A percentile compares a stretch with the other conserved stretches of the same genome.
Conservation (phyloP, 768 basidiomycete species). For the Zangia roseola region DNA sequence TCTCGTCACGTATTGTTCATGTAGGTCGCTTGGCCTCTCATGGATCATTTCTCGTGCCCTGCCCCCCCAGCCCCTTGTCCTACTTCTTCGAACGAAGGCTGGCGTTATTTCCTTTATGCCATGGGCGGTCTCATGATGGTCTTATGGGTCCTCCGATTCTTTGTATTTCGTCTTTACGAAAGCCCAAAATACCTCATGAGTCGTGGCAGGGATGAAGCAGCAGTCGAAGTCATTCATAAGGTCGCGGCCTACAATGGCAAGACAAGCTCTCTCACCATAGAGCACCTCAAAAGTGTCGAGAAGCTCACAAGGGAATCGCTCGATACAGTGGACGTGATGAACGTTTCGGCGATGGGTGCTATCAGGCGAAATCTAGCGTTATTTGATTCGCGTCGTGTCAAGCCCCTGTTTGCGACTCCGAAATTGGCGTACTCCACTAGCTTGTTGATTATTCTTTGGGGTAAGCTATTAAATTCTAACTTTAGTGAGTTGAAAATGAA, state of each 20-base stretch:
- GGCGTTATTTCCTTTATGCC: conserved; percentile 70
- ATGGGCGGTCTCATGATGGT: conserved; percentile 72
- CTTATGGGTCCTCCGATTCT: conserved; percentile 60
- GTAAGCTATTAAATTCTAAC: conserved; percentile 19
- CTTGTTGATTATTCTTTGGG: conserved; percentile 54
- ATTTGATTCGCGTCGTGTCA: conserved; percentile 44
- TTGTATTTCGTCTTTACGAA: conserved; percentile 65
- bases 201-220: conserved; percentile 58
- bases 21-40: conserved; percentile 70
- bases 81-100: conserved; percentile 59
- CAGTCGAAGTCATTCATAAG: conserved; percentile 59
- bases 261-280: conserved; percentile 46
- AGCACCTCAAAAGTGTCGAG: conserved; percentile 40
- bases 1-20: neutral
- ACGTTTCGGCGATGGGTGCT: conserved; percentile 38
- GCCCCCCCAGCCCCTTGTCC: conserved; percentile 47
- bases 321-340: conserved; percentile 20
- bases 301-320: conserved; percentile 9
- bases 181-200: conserved; percentile 74
- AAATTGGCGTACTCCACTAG: conserved; percentile 51
- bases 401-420: conserved; percentile 48
- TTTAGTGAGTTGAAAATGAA: neutral
- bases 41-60: conserved; percentile 64
- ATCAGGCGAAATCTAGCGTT: conserved; percentile 38
- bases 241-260: conserved; percentile 62